Conservation (phyloP, 305 asterid species). For the Solanum hybrid region DNA sequence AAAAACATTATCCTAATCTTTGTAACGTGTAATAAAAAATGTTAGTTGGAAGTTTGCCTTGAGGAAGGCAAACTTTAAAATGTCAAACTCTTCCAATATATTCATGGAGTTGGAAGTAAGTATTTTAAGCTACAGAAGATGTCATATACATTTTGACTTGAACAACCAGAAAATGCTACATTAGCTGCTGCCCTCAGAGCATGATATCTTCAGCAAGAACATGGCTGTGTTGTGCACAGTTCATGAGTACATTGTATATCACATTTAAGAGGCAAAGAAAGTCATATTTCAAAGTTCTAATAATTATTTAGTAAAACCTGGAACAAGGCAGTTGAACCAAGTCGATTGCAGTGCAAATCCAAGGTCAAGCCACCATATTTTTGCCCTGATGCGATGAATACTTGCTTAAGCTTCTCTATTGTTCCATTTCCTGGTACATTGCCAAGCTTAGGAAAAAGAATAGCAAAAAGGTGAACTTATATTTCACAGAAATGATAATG, state of each 20-base stretch:
- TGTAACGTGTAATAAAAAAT: neutral
- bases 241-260: neutral
- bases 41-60: neutral
- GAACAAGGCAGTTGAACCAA: constrained; percentile 79
- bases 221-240: neutral
- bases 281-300: neutral
- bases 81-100: neutral
- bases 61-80: neutral
- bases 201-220: neutral
- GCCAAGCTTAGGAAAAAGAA: neutral
- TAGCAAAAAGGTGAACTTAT: neutral
- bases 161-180: neutral
- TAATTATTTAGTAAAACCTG: constrained; percentile 37
- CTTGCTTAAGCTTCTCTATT: constrained; percentile 62
- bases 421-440: constrained; percentile 71
- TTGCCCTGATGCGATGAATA: constrained; percentile 67
- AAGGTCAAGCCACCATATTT: constrained; percentile 70
- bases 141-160: neutral
- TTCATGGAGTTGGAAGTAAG: constrained; percentile 1
- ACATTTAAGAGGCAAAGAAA: constrained; percentile 1
- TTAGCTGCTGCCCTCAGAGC: neutral
- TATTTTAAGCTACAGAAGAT: neutral
- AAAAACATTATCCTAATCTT: neutral
- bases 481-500: neutral
- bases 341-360: constrained; percentile 79